phyloP scores from a whole-genome alignment of 1,284 basidiomycete genomes.

The Sparassis latifolia region DNA sequence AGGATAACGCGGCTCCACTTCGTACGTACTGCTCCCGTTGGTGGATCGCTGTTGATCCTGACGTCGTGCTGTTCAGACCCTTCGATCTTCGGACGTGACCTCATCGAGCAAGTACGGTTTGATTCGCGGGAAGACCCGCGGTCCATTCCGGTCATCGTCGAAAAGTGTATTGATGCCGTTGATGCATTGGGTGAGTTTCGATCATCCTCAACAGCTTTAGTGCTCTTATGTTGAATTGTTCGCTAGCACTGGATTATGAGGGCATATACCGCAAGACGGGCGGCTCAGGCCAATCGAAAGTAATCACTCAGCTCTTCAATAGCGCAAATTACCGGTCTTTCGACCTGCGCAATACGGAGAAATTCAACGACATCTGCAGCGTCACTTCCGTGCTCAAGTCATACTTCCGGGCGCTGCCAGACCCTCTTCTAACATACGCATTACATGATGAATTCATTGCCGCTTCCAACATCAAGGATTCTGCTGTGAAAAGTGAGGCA shows the following conservation, averaged over 20 bases:
- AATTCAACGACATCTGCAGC: constrained; percentile 96
- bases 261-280: constrained; percentile 98
- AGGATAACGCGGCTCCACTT: constrained; percentile 26
- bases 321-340: constrained; percentile 85
- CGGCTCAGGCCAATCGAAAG: constrained; percentile 87
- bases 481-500: constrained; percentile 50
- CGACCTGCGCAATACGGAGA: constrained; percentile 81
- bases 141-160: constrained; percentile 83
- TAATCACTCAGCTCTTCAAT: constrained; percentile 93
- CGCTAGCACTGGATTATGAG: constrained; percentile 80
- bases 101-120: constrained; percentile 75
- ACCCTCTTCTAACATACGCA: constrained; percentile 86
- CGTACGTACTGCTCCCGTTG: constrained; percentile 26
- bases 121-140: constrained; percentile 62
- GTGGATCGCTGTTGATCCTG: neutral
- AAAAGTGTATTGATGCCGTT: constrained; percentile 93
- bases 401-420: constrained; percentile 89
- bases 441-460: constrained; percentile 88
- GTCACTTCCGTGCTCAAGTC: constrained; percentile 96
- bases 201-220: neutral
- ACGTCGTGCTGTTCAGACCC: constrained; percentile 42
- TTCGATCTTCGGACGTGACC: constrained; percentile 87
- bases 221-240: neutral
- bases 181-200: constrained; percentile 67
- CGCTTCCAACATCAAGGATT: constrained; percentile 68